Conservation (phyloP, 192 early-diverging fungal species). For the Rhizophagus clarus region DNA sequence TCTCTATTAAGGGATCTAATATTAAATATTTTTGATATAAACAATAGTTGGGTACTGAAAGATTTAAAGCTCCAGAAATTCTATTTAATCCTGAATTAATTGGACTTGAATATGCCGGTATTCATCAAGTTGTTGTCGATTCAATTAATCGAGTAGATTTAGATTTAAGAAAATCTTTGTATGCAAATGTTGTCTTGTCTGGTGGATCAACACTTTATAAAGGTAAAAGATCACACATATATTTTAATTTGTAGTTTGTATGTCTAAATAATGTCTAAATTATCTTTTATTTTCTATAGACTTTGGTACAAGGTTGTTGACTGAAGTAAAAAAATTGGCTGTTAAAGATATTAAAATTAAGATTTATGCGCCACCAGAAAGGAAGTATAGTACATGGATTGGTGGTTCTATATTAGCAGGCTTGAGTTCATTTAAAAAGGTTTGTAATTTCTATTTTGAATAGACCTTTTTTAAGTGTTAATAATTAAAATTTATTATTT, state of each 20-base stretch:
- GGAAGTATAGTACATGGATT: conserved; percentile 99
- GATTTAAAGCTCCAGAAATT: conserved; percentile 95
- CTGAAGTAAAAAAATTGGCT: conserved; percentile 87
- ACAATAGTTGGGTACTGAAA: conserved; percentile 77
- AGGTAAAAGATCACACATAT: conserved; percentile 39
- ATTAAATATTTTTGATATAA: not conserved
- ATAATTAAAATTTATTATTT: not conserved
- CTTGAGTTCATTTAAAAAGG: conserved; percentile 97
- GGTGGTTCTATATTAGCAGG: conserved; percentile 95
- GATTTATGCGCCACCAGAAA: conserved; percentile 95
- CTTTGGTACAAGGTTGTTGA: conserved; percentile 91
- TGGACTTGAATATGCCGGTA: conserved; percentile 89
- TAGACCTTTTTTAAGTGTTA: not conserved
- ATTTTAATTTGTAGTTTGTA: no score
- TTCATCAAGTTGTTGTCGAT: conserved; percentile 93
- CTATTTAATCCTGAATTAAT: conserved; percentile 94
- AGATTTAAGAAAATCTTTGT: conserved; percentile 88
- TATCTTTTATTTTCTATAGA: conserved; percentile 43
- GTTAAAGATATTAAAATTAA: conserved; percentile 96
- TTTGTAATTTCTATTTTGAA: conserved; percentile 15
- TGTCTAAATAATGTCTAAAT: not conserved
- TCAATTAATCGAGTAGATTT: conserved; percentile 93
- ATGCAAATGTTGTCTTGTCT: conserved; percentile 90
- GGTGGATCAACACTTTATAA: conserved; percentile 93
- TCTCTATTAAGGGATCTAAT: not conserved